Percentiles rank a stretch among this genome's conserved stretches.
phyloP scores from a whole-genome alignment of 495 filamentous ascomycete genomes.

The Talaromyces trachyspermus region DNA sequence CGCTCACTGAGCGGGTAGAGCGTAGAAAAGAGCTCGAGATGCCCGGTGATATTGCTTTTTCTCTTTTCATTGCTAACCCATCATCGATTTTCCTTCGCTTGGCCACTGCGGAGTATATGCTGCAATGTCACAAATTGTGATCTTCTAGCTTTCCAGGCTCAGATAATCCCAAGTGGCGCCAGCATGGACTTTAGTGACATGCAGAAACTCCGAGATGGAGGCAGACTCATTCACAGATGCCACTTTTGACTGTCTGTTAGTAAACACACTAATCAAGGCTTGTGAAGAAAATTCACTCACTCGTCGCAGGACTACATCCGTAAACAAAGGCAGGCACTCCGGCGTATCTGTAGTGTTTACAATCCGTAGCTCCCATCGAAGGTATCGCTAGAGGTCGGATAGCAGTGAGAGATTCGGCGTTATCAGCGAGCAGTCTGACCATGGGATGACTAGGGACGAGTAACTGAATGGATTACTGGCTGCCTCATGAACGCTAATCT shows the following conservation, averaged over 20 bases:
- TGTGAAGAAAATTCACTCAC: not conserved
- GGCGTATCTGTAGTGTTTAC: slow-evolving; percentile 1
- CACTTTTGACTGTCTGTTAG: not conserved
- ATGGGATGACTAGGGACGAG: not conserved
- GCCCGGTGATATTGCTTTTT: too few relatives aligned
- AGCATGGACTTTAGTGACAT: slow-evolving; percentile 4
- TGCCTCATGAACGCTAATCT: not conserved
- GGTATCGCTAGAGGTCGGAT: not conserved
- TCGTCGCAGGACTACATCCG: slow-evolving; percentile 3
- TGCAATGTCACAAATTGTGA: too few relatives aligned
- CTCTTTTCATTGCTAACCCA: too few relatives aligned
- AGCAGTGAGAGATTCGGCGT: not conserved
- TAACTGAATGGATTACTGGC: slow-evolving; percentile 4
- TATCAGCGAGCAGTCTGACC: not conserved
- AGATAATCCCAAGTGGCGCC: slow-evolving; percentile 1
- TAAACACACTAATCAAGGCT: not conserved
- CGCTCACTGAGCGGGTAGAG: too few relatives aligned
- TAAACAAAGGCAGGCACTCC: slow-evolving; percentile 3
- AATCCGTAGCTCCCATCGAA: slow-evolving; percentile 3
- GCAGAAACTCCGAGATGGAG: not conserved
- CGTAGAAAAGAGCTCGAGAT: too few relatives aligned
- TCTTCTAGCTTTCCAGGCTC: too few relatives aligned
- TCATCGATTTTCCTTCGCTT: too few relatives aligned
- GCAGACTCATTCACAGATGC: slow-evolving; percentile 2
- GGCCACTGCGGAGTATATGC: too few relatives aligned